Conservation (phyloP, 148 eudicot genomes). For the Diospyros kaki region DNA sequence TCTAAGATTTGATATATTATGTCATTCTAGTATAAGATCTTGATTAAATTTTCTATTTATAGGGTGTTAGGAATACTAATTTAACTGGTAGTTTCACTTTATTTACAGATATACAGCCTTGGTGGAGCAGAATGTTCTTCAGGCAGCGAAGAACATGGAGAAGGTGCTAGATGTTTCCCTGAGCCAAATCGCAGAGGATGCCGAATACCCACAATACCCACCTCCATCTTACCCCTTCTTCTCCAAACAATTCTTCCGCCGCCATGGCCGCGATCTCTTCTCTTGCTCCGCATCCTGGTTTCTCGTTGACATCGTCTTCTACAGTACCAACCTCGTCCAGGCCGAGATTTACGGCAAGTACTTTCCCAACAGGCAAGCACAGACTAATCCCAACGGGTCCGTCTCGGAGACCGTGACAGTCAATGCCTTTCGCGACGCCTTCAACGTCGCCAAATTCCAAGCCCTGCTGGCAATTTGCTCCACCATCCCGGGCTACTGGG, state of each 20-base stretch:
- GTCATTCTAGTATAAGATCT: too few species aligned
- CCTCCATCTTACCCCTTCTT: conserved; percentile 30
- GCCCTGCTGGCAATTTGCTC: conserved; percentile 50
- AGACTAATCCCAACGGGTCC: not conserved
- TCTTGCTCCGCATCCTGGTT: conserved; percentile 48
- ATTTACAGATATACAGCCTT: conserved; percentile 50
- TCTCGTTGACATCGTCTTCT: conserved; percentile 48
- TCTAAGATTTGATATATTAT: too few species aligned
- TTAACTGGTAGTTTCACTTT: not conserved
- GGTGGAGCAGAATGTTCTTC: conserved; percentile 47
- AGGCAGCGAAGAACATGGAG: conserved; percentile 58
- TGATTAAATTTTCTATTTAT: too few species aligned
- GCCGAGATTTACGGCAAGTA: conserved; percentile 22
- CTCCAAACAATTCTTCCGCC: conserved; percentile 36
- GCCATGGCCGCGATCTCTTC: conserved; percentile 56
- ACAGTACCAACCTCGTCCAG: conserved; percentile 54
- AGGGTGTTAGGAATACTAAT: too few species aligned
- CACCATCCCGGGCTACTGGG: conserved; percentile 58
- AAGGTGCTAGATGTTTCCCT: conserved; percentile 37
- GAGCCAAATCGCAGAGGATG: conserved; percentile 29
- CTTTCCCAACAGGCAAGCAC: not conserved
- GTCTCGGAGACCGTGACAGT: too few species aligned
- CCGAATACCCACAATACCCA: conserved; percentile 13
- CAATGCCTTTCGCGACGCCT: conserved; percentile 37
- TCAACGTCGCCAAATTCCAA: conserved; percentile 32